Conservation (phyloP, 2,329 filamentous ascomycete genomes). For the Pseudogymnoascus verrucosus region DNA sequence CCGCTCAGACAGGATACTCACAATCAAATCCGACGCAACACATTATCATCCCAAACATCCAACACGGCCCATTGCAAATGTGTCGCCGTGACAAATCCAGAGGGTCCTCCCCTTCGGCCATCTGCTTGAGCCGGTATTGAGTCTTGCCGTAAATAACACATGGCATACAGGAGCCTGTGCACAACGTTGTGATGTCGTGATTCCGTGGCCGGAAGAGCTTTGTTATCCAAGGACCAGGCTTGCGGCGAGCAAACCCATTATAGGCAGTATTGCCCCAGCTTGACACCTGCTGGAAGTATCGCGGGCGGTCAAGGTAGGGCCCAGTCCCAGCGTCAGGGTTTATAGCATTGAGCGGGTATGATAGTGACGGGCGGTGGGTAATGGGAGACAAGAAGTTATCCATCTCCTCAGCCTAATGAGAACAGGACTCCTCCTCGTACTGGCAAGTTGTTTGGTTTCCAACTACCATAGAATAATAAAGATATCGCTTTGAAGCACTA, state of each 20-base stretch:
- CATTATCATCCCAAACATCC: constrained; percentile 24
- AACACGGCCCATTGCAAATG: constrained; percentile 33
- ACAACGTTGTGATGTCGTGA: constrained; percentile 29
- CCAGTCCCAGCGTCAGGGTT: neutral
- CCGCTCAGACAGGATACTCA: neutral
- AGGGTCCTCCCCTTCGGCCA: constrained; percentile 31
- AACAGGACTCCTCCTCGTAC: neutral
- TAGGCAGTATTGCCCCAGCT: neutral
- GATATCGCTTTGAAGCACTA: neutral
- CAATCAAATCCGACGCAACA: constrained; percentile 18
- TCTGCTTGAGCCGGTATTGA: constrained; percentile 33
- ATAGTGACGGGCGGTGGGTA: neutral
- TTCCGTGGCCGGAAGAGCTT: constrained; percentile 30
- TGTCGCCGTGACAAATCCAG: constrained; percentile 32
- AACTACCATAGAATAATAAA: neutral
- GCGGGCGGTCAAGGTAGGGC: neutral
- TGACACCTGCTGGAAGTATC: constrained; percentile 1
- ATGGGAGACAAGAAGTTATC: neutral
- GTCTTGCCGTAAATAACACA: constrained; percentile 37
- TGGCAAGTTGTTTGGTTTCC: neutral
- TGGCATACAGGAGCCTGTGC: constrained; percentile 34
- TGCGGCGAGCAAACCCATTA: neutral
- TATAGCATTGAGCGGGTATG: neutral
- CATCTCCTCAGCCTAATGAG: neutral
- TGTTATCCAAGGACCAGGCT: constrained; percentile 27